Evolutionary conservation across 2,329 filamentous ascomycete genomes (phyloP).

Genomic region (Aspergillus costaricaensis): DNA sequence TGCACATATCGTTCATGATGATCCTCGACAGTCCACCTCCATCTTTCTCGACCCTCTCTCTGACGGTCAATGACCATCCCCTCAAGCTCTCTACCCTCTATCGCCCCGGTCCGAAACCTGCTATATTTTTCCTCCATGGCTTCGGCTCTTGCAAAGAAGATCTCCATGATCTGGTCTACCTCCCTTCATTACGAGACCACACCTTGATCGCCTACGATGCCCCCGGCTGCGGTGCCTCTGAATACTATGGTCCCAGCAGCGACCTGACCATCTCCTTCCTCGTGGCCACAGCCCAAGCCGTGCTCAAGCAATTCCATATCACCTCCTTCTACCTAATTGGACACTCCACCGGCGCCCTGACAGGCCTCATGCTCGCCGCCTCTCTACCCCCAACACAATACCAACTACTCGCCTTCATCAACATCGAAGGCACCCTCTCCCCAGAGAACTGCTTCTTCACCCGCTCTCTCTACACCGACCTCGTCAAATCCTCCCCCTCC

Average conservation of each 20-base stretch:
- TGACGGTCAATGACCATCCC: not conserved
- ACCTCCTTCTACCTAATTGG: not conserved
- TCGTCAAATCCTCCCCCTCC: not conserved
- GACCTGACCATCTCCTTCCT: conserved; percentile 2
- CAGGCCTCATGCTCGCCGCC: not conserved
- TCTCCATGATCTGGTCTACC: conserved; percentile 5
- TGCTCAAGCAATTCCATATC: not conserved
- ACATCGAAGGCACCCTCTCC: conserved; percentile 6
- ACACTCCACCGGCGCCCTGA: conserved; percentile 1
- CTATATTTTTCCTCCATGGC: conserved; percentile 3
- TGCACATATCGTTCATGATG: not conserved
- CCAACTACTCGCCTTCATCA: not conserved
- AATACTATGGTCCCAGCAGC: not conserved
- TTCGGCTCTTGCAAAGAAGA: conserved; percentile 9
- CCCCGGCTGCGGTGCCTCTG: not conserved
- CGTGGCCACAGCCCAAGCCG: conserved; percentile 1
- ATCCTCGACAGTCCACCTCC: not conserved
- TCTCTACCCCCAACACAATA: not conserved
- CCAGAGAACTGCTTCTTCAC: not conserved
- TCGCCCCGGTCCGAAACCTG: not conserved
- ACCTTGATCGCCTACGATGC: conserved; percentile 5
- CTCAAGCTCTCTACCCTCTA: conserved; percentile 1
- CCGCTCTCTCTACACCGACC: not conserved
- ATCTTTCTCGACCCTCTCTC: not conserved
- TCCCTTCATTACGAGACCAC: not conserved